Percentiles rank a stretch among this genome's conserved stretches.
phyloP scores from a whole-genome alignment of 108 stramenopile genomes.

The Skeletonema potamos region DNA sequence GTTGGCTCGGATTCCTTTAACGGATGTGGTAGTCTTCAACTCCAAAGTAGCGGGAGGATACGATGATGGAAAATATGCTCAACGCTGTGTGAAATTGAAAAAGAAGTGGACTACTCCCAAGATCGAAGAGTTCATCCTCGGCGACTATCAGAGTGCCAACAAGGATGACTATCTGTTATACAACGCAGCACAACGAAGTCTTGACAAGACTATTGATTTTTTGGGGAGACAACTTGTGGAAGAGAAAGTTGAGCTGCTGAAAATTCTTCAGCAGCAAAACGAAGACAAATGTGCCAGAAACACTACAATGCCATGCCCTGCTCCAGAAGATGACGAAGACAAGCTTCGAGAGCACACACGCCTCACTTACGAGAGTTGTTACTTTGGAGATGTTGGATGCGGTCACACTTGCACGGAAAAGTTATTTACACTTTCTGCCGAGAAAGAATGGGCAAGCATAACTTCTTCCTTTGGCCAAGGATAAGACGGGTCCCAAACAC shows the following conservation, averaged over 20 bases:
- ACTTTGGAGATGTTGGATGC: neutral
- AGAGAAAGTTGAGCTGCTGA: conserved; percentile 13
- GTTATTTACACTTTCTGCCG: neutral
- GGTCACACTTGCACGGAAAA: neutral
- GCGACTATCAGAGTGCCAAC: conserved; percentile 11
- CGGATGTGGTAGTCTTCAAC: too few species aligned
- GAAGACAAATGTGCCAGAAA: neutral
- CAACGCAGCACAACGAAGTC: conserved; percentile 39
- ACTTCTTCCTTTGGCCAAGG: neutral
- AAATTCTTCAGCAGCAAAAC: neutral
- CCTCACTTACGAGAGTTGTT: neutral
- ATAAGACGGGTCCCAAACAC: too few species aligned
- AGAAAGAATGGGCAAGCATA: neutral
- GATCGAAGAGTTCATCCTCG: conserved; percentile 6
- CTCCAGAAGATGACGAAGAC: neutral
- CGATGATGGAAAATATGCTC: too few species aligned
- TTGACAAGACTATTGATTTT: conserved; percentile 54
- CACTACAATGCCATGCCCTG: neutral
- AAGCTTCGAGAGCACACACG: neutral
- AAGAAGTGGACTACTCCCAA: neutral
- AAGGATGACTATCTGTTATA: conserved; percentile 34
- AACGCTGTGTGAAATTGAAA: neutral
- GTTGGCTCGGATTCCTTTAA: conserved; percentile 5
- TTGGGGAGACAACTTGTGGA: conserved; percentile 42
- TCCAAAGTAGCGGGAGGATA: too few species aligned